phyloP scores from a whole-genome alignment of 345 rosid genomes.

The Lepidium sativum region DNA sequence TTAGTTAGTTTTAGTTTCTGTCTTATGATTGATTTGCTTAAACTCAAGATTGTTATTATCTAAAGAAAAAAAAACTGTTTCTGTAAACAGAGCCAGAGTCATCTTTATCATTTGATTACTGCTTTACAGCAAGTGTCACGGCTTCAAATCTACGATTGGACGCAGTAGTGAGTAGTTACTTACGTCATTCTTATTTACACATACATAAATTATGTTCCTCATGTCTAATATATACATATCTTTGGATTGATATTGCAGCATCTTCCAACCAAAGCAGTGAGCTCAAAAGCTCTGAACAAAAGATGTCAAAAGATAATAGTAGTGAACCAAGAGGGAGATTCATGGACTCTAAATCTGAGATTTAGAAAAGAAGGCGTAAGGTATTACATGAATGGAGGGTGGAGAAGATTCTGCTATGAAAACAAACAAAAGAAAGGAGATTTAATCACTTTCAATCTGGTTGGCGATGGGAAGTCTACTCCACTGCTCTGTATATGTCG shows the following conservation, averaged over 20 bases:
- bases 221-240: background rate
- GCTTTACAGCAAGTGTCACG: conserved; percentile 15
- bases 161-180: conserved; percentile 2
- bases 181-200: background rate
- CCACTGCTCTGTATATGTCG: conserved; percentile 16
- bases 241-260: background rate
- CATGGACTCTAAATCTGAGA: background rate
- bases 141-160: background rate
- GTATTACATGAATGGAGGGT: conserved; percentile 10
- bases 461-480: background rate
- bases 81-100: background rate
- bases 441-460: conserved; percentile 2
- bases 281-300: background rate
- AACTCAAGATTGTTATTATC: background rate
- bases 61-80: background rate
- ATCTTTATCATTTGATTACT: background rate
- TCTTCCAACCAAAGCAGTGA: background rate
- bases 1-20: background rate
- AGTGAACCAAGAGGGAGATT: conserved; percentile 18
- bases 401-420: conserved; percentile 11
- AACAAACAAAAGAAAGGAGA: conserved; percentile 10
- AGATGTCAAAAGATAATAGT: background rate
- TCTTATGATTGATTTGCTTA: background rate
- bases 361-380: background rate
- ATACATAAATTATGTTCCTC: background rate